Percentiles rank a stretch among this genome's conserved stretches.
These are phyloP conservation scores for Lyophyllum shimeji DNA, from an alignment of 768 basidiomycete species.

Conservation along the genomic window DNA sequence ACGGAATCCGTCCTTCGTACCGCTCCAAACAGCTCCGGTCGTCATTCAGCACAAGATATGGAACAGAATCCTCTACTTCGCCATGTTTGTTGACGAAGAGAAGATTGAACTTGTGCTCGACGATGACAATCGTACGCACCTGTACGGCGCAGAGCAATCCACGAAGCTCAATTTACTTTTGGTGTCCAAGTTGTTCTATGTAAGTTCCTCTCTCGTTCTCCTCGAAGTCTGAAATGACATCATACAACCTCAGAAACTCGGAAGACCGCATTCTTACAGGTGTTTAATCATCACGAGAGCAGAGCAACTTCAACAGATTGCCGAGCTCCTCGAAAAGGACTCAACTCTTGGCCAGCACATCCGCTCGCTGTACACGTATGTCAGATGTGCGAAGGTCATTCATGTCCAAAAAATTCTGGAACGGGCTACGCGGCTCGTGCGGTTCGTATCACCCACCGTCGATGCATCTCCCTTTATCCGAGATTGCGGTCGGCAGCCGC, in stretches of 20 bases:
- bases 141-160: background rate
- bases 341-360: background rate
- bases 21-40: background rate
- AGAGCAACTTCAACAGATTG: background rate
- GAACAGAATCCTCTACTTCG: background rate
- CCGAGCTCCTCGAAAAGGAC: background rate
- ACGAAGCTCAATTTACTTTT: background rate
- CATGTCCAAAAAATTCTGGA: background rate
- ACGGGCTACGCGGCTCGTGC: background rate
- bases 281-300: background rate
- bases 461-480: background rate
- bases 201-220: background rate
- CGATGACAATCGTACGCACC: background rate
- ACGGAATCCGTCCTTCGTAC: background rate
- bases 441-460: background rate
- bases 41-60: background rate
- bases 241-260: background rate
- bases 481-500: background rate
- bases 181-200: constrained; percentile 1
- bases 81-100: constrained; percentile 3
- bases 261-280: background rate
- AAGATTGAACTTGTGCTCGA: background rate
- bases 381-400: background rate
- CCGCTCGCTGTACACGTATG: background rate
- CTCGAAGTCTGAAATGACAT: background rate